Percentiles rank a stretch among this genome's conserved stretches.
Evolutionary conservation across 345 rosid genomes (phyloP).

Genomic region (Syzygium jambos): DNA sequence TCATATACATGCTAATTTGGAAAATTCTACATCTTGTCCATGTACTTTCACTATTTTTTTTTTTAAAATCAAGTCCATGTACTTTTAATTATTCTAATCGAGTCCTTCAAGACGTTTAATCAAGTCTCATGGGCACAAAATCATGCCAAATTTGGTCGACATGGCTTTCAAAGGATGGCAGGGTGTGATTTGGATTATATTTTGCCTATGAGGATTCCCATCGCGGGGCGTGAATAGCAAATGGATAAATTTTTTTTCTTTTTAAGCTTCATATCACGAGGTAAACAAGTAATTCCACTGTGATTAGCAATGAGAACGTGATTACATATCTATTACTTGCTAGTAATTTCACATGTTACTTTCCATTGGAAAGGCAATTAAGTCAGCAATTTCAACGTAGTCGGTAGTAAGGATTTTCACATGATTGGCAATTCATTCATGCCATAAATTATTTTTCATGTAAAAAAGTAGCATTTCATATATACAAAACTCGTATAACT

Average conservation of each 20-base stretch:
- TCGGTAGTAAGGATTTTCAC: background rate
- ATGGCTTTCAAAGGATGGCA: accelerated
- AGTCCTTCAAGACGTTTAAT: background rate
- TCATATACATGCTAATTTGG: background rate
- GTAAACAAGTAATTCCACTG: background rate
- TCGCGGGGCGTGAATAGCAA: background rate
- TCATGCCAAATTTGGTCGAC: background rate
- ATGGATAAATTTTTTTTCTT: background rate
- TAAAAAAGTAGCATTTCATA: background rate
- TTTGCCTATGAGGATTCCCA: background rate
- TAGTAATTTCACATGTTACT: background rate
- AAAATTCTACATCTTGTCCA: accelerated
- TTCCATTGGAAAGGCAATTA: background rate
- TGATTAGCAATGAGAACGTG: accelerated
- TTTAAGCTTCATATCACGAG: background rate
- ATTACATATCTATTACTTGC: background rate
- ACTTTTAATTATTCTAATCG: background rate
- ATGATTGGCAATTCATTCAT: background rate
- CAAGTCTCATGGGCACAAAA: background rate
- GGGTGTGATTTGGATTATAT: background rate
- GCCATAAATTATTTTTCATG: background rate
- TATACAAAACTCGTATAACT: background rate
- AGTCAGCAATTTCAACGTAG: background rate
- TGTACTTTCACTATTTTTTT: background rate
- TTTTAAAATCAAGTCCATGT: background rate